Evolutionary conservation across 2,329 filamentous ascomycete species (phyloP).

Genomic region (Penicillium griseofulvum): DNA sequence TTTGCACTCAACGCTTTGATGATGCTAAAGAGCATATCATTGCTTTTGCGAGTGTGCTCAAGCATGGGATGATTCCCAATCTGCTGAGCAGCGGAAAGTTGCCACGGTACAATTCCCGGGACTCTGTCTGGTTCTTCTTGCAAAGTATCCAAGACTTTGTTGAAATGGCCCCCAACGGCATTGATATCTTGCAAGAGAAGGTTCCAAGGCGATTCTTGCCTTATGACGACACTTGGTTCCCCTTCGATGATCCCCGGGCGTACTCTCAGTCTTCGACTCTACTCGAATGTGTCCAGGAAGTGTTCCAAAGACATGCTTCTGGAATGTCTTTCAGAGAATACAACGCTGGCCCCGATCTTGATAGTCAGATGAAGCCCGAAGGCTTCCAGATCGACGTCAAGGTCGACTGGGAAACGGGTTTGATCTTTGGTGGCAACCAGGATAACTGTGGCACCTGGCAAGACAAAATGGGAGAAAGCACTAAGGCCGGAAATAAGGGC

Average conservation of each 20-base stretch:
- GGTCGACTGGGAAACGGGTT: conserved; percentile 85
- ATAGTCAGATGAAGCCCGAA: conserved; percentile 87
- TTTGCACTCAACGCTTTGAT: conserved; percentile 81
- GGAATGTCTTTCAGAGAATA: conserved; percentile 93
- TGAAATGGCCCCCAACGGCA: conserved; percentile 73
- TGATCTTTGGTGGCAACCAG: conserved; percentile 93
- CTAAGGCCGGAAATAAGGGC: conserved; percentile 85
- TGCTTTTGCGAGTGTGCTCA: conserved; percentile 91
- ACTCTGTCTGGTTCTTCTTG: conserved; percentile 97
- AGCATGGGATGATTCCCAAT: conserved; percentile 98
- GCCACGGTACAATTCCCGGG: conserved; percentile 91
- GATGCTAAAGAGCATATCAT: conserved; percentile 93
- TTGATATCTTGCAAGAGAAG: conserved; percentile 69
- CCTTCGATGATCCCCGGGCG: conserved; percentile 73
- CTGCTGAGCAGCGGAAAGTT: conserved; percentile 79
- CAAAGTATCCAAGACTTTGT: conserved; percentile 95
- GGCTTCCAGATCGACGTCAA: conserved; percentile 90
- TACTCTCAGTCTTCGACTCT: conserved; percentile 83
- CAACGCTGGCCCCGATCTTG: conserved; percentile 83
- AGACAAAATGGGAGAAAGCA: conserved; percentile 99
- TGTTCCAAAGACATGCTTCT: conserved; percentile 83
- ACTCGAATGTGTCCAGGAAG: conserved; percentile 87
- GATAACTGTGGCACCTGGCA: conserved; percentile 98
- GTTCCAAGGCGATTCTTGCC: conserved; percentile 85
- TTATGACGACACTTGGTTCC: conserved; percentile 94